Evolutionary conservation across 164 flowering plant species (phyloP), one percentile per base, ranked within the genome.

Genomic region (Stephania yunnanensis): DNA sequence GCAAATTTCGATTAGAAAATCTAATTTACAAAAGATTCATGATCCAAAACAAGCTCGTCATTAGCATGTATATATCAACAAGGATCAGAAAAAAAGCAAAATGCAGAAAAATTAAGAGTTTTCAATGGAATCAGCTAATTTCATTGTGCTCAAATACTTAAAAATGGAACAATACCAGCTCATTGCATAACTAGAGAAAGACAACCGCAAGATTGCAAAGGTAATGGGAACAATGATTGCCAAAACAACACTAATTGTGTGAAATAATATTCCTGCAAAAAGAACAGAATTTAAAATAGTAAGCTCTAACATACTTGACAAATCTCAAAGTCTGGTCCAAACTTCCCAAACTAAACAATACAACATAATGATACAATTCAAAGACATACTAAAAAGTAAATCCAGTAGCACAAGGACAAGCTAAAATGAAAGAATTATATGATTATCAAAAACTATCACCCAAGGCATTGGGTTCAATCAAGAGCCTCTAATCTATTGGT

Each of bases 181-280:
- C 99, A 95, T 95, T 67, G 93, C 85, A 65, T 88, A 80, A 77
- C 86, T 80, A 50, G 91, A 83, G 83, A 92, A 88, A 20, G 84
- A 76, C 86, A 93, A 79, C 82, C 97, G 86, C 75, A 89, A 72
- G 68, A 91, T 75, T 46, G 97, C 82, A 85, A 92, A 88, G 31
- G 81, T 29, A 63, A 87, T 74, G 10, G 99, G 97, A 72, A 93
- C 68, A 64, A 93, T 46, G 79, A 86, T 79, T 71, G 86, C 97
- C 67, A 93, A 77, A 73, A 91, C 50, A 78, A 91, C 76, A 65
- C 89, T 95, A 79, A 80, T 19, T 72, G 84, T 79, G 80, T 95
- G 97, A 46, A 86, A 77, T 71, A 93, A 53, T 80, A 88, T 75
- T 82, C 97, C 99, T 95, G 90, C 76, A 87, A 76, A 76, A 50